Evolutionary conservation across 805 yeast species (phyloP).

Genomic region (Metschnikowia borealis): DNA sequence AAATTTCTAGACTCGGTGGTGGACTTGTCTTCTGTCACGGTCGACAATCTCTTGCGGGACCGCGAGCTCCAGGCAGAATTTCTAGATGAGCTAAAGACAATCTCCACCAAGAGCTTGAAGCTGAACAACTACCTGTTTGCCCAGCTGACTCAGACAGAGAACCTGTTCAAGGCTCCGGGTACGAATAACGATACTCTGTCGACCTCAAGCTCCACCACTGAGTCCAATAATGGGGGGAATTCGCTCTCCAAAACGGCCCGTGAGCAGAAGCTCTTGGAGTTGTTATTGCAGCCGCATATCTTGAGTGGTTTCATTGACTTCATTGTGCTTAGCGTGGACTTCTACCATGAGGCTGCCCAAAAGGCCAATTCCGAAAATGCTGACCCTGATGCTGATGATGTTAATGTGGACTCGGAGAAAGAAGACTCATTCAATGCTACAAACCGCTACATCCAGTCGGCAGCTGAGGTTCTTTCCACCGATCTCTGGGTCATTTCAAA

Average conservation of each 20-base stretch:
- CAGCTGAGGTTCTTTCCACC: conserved; percentile 38
- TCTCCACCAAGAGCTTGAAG: conserved; percentile 23
- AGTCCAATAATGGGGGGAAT: conserved; percentile 17
- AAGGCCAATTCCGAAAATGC: conserved; percentile 20
- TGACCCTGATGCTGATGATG: background rate
- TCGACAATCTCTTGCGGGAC: conserved; percentile 32
- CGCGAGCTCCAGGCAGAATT: conserved; percentile 34
- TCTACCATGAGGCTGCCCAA: conserved; percentile 29
- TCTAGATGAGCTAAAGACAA: conserved; percentile 29
- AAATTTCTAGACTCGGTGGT: conserved; percentile 36
- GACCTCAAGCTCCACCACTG: conserved; percentile 33
- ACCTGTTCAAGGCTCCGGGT: conserved; percentile 9
- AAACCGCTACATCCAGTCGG: conserved; percentile 35
- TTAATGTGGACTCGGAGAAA: background rate
- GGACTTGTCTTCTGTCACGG: conserved; percentile 30
- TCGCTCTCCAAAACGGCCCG: conserved; percentile 30
- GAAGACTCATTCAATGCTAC: background rate
- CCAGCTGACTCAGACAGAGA: conserved; percentile 18
- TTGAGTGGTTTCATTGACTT: conserved; percentile 64
- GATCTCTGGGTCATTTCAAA: conserved; percentile 43
- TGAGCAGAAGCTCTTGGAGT: conserved; percentile 62
- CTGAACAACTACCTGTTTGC: conserved; percentile 31
- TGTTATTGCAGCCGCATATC: conserved; percentile 73
- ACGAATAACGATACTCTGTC: conserved; percentile 27
- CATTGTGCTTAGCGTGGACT: conserved; percentile 51